phyloP scores from a whole-genome alignment of 1,284 basidiomycete genomes.

The Cryptococcus floricola region DNA sequence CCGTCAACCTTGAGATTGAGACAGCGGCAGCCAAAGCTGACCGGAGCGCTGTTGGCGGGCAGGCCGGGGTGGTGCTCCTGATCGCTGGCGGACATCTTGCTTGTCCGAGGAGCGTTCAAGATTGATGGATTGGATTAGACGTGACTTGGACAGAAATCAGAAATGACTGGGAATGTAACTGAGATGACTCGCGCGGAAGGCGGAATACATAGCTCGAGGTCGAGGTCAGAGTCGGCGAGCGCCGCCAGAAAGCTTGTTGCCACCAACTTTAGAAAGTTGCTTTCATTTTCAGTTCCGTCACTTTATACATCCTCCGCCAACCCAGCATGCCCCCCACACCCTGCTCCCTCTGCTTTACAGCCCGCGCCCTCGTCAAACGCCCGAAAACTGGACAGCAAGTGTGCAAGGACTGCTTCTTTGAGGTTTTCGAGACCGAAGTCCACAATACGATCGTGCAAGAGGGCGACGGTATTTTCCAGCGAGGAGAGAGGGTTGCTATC shows the following conservation, averaged over 20 bases:
- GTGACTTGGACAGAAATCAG: not conserved
- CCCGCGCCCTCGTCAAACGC: conserved; percentile 82
- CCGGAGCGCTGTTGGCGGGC: conserved; percentile 16
- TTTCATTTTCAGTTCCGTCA: too few species aligned
- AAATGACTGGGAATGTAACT: not conserved
- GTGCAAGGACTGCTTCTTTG: conserved; percentile 92
- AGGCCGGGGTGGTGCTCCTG: not conserved
- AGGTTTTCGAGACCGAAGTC: conserved; percentile 96
- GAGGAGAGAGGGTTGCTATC: conserved; percentile 93
- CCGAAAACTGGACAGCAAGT: conserved; percentile 98
- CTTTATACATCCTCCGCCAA: not conserved
- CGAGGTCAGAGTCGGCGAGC: too few species aligned
- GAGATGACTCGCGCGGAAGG: too few species aligned
- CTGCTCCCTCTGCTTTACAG: conserved; percentile 62
- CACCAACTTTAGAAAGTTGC: too few species aligned
- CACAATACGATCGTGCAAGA: conserved; percentile 80
- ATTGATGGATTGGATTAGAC: not conserved
- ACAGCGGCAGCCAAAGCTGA: conserved; percentile 33
- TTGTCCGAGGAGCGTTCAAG: not conserved
- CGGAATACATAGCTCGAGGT: too few species aligned
- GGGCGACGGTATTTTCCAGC: conserved; percentile 69
- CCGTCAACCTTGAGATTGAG: conserved; percentile 30
- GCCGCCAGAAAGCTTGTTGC: too few species aligned
- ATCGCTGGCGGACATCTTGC: not conserved
- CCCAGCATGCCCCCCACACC: conserved; percentile 40